Evolutionary conservation across 106 monocot genomes (phyloP).

Genomic region (Dendrobium huoshanense): DNA sequence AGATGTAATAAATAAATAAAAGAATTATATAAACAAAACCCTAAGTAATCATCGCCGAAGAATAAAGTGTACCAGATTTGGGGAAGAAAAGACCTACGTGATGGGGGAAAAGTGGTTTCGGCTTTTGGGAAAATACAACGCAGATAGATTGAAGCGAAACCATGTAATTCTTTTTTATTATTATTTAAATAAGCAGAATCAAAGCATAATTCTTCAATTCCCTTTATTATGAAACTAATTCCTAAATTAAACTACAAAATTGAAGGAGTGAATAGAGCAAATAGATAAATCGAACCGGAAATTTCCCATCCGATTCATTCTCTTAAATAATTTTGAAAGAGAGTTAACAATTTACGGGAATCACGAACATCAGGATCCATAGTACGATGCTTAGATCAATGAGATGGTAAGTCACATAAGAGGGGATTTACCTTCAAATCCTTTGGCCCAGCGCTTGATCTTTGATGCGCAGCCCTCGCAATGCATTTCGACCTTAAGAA

Average conservation of each 20-base stretch:
- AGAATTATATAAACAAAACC: too few species aligned
- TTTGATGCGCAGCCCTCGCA: constrained; percentile 62
- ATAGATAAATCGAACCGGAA: not conserved
- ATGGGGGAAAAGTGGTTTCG: not conserved
- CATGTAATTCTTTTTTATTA: not conserved
- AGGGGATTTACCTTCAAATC: constrained; percentile 33
- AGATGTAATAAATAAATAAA: too few species aligned
- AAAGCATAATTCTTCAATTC: not conserved
- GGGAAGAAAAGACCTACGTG: not conserved
- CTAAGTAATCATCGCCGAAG: too few species aligned
- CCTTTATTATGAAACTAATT: not conserved
- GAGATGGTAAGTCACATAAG: not conserved
- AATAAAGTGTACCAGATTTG: not conserved
- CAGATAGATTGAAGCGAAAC: not conserved
- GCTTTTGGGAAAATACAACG: not conserved
- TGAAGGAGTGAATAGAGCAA: not conserved
- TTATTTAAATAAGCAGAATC: not conserved
- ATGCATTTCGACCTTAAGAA: constrained; percentile 55
- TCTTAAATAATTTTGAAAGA: not conserved
- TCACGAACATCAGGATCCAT: not conserved
- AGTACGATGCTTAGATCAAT: not conserved
- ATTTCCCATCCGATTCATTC: not conserved
- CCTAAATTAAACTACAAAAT: too few species aligned
- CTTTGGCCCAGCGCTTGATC: constrained; percentile 31
- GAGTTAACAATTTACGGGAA: not conserved